Base-by-base conservation (phyloP, 2,329 filamentous ascomycete genomes). In the Fusarium begoniae region DNA sequence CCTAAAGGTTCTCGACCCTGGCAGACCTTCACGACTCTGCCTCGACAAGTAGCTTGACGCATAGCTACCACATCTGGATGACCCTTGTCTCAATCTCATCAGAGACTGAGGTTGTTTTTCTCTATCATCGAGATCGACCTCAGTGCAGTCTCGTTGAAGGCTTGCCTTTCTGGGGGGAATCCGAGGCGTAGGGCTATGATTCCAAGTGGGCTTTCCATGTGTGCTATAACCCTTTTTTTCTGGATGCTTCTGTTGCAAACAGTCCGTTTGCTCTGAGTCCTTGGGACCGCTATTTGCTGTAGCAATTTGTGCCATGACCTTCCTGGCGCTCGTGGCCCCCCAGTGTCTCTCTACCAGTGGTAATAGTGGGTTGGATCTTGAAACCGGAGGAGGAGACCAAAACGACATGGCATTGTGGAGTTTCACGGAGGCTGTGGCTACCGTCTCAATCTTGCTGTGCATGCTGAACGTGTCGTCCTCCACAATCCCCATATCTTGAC, bases 401-500 rank as follows among this genome's bases (percentile, higher is more conserved):
- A 82, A 80, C 1, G 89, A 90, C 13, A 81, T 70, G 2, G 82
- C 76, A 72, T 87, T 86, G 63, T 87, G 84, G 43, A 86, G 81
- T 62, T 84, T 86, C 51, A 91, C 84, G 18, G 83, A 81, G 14
- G 88, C 89, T 6, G 82, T 86, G 10, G 83, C 87, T 20, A 83
- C 84, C 9, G 90, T 91, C 72, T 88, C 84, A 28, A 91, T 78
- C 20, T 78, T 84, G 38, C 88, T 91, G 35, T 83, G 81, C 28
- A 85, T 78, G 17, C 79, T 79, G 22, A 81, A 81, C 28, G 85
- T 78, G 4, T 84, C 77, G 5, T 85, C 84, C 22, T 77, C 70
- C 24, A 66, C 61, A 20, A 74, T 66, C 20, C 78, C 76, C 5
- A 66, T 40, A 9, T 74, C 66, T 14, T 65, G 77, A 18, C 79